Evolutionary conservation across 768 basidiomycete species (phyloP).

Genomic region (Podaxis sp.): DNA sequence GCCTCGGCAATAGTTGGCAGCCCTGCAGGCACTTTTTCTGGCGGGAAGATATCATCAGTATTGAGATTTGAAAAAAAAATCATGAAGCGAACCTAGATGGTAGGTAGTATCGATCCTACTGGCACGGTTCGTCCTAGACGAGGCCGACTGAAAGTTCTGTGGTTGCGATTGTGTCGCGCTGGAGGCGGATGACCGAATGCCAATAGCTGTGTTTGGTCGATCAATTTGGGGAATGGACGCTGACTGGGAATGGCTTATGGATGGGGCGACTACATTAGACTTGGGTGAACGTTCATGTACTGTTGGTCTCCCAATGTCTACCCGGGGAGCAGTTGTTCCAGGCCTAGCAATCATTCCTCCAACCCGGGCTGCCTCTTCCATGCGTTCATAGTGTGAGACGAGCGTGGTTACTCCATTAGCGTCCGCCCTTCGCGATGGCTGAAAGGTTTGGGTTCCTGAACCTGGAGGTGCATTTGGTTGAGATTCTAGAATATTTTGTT

Average conservation of each 20-base stretch:
- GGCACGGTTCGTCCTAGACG: neutral
- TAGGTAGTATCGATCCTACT: neutral
- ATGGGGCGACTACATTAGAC: neutral
- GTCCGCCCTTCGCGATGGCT: neutral
- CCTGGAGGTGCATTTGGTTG: neutral
- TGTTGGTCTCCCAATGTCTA: neutral
- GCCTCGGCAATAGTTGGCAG: neutral
- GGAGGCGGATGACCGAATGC: neutral
- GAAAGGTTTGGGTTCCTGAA: neutral
- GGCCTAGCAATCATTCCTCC: constrained; percentile 5
- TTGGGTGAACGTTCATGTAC: neutral
- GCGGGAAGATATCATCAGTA: neutral
- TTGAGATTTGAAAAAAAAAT: neutral
- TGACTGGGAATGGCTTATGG: neutral
- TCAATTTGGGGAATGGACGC: constrained; percentile 1
- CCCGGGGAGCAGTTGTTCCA: neutral
- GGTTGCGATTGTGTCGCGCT: neutral
- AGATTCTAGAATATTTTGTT: neutral
- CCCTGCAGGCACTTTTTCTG: neutral
- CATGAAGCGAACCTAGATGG: neutral
- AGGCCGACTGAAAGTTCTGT: neutral
- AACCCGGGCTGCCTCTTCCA: neutral
- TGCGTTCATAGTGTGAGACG: neutral
- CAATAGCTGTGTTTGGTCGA: constrained; percentile 1
- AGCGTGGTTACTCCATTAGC: neutral